phyloP scores from a whole-genome alignment of 2,329 filamentous ascomycete genomes.

The Cercospora sp. region DNA sequence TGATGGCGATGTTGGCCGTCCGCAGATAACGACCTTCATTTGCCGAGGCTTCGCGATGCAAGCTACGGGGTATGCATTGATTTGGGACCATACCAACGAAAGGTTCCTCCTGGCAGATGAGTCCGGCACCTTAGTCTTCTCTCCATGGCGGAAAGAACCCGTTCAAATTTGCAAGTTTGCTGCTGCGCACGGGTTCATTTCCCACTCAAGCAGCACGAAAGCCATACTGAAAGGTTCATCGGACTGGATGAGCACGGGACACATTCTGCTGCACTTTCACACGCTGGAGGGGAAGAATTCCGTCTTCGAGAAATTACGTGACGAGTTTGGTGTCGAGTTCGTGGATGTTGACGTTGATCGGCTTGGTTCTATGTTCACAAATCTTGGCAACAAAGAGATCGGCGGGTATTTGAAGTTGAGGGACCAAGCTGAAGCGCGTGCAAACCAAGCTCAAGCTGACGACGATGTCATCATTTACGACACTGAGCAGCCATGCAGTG shows the following conservation, averaged over 20 bases:
- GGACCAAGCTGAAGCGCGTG: too few relatives aligned
- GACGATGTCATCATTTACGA: constrained; percentile 23
- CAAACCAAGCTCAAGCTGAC: not conserved
- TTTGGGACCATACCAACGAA: constrained; percentile 5
- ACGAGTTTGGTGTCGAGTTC: too few relatives aligned
- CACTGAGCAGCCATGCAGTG: not conserved
- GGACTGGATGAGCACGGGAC: constrained; percentile 11
- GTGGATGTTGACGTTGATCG: too few relatives aligned
- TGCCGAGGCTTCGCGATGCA: not conserved
- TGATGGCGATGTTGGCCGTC: not conserved
- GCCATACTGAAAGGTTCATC: constrained; percentile 17
- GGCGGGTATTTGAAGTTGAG: too few relatives aligned
- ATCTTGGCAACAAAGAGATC: too few relatives aligned
- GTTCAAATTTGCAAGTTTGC: constrained; percentile 12
- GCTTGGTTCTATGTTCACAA: too few relatives aligned
- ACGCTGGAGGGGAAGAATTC: too few relatives aligned
- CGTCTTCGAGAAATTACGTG: too few relatives aligned
- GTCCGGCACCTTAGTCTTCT: not conserved
- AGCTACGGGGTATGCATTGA: not conserved
- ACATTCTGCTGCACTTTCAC: constrained; percentile 17
- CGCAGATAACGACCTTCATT: constrained; percentile 3
- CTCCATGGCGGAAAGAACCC: not conserved
- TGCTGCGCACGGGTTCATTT: not conserved
- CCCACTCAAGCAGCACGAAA: not conserved
- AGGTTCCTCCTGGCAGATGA: not conserved